These are phyloP conservation scores for Schrenkiella parvula DNA, from an alignment of 345 rosid genomes.

Conservation along the genomic window DNA sequence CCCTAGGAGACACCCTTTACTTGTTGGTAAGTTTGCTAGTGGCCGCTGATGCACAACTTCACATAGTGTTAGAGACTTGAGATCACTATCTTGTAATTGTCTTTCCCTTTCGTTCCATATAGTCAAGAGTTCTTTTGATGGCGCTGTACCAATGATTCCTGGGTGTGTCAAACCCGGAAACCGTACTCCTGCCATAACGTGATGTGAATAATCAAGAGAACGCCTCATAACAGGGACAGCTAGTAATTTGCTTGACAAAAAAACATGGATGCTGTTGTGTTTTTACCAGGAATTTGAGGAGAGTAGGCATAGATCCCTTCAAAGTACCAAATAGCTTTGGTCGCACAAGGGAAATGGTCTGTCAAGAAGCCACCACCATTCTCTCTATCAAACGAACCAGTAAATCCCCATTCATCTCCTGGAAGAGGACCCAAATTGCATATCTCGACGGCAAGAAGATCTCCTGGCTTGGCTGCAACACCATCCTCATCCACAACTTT, in stretches of 20 bases:
- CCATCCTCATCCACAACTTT: constrained; percentile 60
- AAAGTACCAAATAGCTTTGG: constrained; percentile 91
- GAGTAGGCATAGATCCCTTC: constrained; percentile 89
- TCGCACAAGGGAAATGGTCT: constrained; percentile 83
- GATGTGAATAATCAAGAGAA: neutral
- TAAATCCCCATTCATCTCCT: constrained; percentile 88
- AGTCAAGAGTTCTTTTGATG: constrained; percentile 64
- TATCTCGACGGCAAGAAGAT: constrained; percentile 80
- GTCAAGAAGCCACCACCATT: constrained; percentile 86
- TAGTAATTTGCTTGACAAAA: neutral
- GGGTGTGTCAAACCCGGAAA: constrained; percentile 91
- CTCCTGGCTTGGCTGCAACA: constrained; percentile 66
- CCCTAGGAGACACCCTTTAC: constrained; percentile 73
- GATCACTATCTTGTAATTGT: constrained; percentile 60
- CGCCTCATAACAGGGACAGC: neutral
- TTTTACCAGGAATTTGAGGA: constrained; percentile 77
- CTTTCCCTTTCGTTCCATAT: constrained; percentile 86
- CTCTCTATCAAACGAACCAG: constrained; percentile 76
- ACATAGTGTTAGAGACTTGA: constrained; percentile 45
- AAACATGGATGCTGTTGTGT: neutral
- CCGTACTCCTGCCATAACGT: constrained; percentile 51
- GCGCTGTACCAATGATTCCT: constrained; percentile 84
- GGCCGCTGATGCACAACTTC: constrained; percentile 84
- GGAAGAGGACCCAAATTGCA: constrained; percentile 85
- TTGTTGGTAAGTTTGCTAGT: constrained; percentile 67